Evolutionary conservation across 1,139 yeast genomes (phyloP), one percentile per base, ranked within the genome.

Genomic region (Yamadazyma conglobata): DNA sequence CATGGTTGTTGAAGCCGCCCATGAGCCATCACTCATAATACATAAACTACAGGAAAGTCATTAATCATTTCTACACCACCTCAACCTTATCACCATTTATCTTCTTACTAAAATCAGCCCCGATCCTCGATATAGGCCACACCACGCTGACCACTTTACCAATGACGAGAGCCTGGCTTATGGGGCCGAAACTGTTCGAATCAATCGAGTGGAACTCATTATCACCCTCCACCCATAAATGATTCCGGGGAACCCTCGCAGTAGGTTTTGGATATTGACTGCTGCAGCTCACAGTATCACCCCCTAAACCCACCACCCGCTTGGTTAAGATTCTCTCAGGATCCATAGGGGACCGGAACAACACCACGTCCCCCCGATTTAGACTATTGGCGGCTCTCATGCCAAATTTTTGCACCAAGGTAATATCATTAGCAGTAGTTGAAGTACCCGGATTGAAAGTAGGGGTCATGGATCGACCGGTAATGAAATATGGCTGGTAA

Each of bases 161-260:
- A 11, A 83, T 51, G 15, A 86, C 80, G 40, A 87, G 60, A 0
- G 88, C 95, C 30, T 77, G 70, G 22, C 94, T 80, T 2, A 88
- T 72, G 0, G 96, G 94, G 0, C 96, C 96, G 58, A 84, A 88
- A 7, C 70, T 71, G 52, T 87, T 87, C 28, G 91, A 79, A 56
- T 88, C 96, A 4, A 87, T 60, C 1, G 94, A 82, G 48, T 86
- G 96, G 32, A 80, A 62, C n/a, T 58, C 56, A 51, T 87, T 88
- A 52, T 89, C 97, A 3, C 97, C 97, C 54, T 89, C 96, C 0
- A 88, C 88, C 96, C 96, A 89, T 9, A 86, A 47, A 52, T 89
- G 97, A 47, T 79, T 82, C 34, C 85, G 58, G 4, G 96, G 96
- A 3, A 89, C 61, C 15, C 59, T 58, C 6, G 81, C 78, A 25